Evolutionary conservation across 164 flowering plant genomes (phyloP).

Genomic region (Berberis thunbergii): DNA sequence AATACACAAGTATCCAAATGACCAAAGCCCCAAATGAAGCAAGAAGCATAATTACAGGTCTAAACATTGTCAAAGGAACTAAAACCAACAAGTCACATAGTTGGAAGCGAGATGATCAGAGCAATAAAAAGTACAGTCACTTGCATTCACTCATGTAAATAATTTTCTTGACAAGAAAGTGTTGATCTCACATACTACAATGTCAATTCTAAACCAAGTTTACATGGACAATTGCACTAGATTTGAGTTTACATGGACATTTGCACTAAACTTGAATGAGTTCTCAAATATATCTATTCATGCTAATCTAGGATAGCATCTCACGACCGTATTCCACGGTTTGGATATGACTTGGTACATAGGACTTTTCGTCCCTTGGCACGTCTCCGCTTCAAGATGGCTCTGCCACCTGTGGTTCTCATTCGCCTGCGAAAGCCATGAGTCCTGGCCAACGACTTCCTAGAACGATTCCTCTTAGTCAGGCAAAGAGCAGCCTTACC

Average conservation of each 20-base stretch:
- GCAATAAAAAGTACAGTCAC: background rate
- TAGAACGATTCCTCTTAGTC: conserved; percentile 79
- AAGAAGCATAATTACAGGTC: too few species aligned
- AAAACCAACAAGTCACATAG: too few species aligned
- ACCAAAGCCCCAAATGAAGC: too few species aligned
- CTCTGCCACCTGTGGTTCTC: conserved; percentile 87
- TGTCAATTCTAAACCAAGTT: background rate
- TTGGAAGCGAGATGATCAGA: background rate
- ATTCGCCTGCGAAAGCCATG: conserved; percentile 86
- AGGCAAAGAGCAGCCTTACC: conserved; percentile 59
- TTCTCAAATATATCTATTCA: background rate
- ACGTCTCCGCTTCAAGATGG: conserved; percentile 66
- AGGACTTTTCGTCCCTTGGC: conserved; percentile 81
- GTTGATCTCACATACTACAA: background rate
- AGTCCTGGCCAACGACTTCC: conserved; percentile 82
- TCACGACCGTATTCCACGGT: conserved; percentile 40
- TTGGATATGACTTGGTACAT: conserved; percentile 72
- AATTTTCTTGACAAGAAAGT: background rate
- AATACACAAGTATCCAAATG: too few species aligned
- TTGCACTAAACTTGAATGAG: background rate
- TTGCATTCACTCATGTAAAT: too few species aligned
- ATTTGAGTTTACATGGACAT: too few species aligned
- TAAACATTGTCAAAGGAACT: too few species aligned
- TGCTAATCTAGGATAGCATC: background rate
- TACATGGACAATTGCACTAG: background rate